Percentiles rank a stretch among this genome's conserved stretches.
Evolutionary conservation across 2,329 filamentous ascomycete species (phyloP).

Genomic region (Boeremia lycopersici): DNA sequence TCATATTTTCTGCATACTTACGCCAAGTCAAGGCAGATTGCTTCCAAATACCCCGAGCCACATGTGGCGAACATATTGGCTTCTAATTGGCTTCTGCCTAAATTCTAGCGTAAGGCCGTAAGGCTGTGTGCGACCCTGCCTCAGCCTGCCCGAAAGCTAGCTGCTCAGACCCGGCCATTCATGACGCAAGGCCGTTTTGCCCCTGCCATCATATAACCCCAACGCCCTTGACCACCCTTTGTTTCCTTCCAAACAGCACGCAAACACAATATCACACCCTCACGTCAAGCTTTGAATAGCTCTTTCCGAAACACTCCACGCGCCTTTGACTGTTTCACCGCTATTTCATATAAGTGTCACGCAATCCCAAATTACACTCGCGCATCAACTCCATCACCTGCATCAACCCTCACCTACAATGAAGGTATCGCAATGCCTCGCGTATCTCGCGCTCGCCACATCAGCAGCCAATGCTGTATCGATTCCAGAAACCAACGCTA

Average conservation of each 20-base stretch:
- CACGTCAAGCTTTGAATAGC: not conserved
- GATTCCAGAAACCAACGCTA: conserved; percentile 34
- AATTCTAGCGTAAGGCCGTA: conserved; percentile 4
- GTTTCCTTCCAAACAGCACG: not conserved
- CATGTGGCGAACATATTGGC: not conserved
- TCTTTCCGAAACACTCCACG: not conserved
- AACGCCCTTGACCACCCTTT: conserved; percentile 3
- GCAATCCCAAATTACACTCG: not conserved
- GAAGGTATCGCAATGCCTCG: conserved; percentile 33
- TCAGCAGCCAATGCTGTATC: conserved; percentile 34
- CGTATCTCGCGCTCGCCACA: conserved; percentile 30
- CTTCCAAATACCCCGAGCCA: not conserved
- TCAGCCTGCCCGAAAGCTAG: too few species aligned
- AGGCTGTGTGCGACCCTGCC: conserved; percentile 7
- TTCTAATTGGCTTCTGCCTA: conserved; percentile 6
- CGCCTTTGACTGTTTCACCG: conserved; percentile 5
- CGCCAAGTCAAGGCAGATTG: conserved; percentile 8
- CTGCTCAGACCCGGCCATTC: not conserved
- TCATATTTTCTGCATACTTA: not conserved
- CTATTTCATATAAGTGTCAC: conserved; percentile 1
- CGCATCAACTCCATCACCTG: not conserved
- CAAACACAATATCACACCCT: not conserved
- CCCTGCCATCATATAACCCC: conserved; percentile 12
- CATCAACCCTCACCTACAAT: conserved; percentile 24
- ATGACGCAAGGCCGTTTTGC: conserved; percentile 15